These are phyloP conservation scores for Metarhizium album DNA, from an alignment of 2,329 filamentous ascomycete genomes.

Conservation along the genomic window DNA sequence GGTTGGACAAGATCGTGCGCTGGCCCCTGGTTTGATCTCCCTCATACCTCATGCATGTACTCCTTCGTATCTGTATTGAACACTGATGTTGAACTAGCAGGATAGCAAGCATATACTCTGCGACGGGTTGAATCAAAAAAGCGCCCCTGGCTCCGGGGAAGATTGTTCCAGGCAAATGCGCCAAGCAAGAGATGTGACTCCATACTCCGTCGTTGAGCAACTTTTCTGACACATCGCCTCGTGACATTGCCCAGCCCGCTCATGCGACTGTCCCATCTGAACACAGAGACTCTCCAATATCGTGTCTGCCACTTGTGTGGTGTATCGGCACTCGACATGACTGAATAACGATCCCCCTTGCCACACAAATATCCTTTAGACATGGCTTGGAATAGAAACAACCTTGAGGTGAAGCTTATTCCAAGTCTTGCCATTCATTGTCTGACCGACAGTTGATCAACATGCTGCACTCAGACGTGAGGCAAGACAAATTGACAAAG, in stretches of 20 bases:
- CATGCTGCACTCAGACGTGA: neutral
- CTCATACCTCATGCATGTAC: neutral
- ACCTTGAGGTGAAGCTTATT: conserved; percentile 14
- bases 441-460: conserved; percentile 4
- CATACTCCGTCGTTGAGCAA: neutral
- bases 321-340: too few relatives aligned
- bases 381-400: conserved; percentile 10
- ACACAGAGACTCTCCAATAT: neutral
- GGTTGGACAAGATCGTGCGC: neutral
- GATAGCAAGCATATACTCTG: neutral
- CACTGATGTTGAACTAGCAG: neutral
- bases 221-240: neutral
- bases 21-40: neutral
- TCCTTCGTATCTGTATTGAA: neutral
- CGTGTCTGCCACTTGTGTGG: neutral
- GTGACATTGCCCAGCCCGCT: neutral
- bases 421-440: conserved; percentile 2
- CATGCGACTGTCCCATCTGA: neutral
- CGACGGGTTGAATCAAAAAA: neutral
- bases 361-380: conserved; percentile 3
- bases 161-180: conserved; percentile 1
- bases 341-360: neutral
- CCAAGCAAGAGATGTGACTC: neutral
- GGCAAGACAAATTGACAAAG: neutral
- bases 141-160: neutral